Conservation (phyloP, 108 stramenopile species). For the Stephanodiscus minutulus region DNA sequence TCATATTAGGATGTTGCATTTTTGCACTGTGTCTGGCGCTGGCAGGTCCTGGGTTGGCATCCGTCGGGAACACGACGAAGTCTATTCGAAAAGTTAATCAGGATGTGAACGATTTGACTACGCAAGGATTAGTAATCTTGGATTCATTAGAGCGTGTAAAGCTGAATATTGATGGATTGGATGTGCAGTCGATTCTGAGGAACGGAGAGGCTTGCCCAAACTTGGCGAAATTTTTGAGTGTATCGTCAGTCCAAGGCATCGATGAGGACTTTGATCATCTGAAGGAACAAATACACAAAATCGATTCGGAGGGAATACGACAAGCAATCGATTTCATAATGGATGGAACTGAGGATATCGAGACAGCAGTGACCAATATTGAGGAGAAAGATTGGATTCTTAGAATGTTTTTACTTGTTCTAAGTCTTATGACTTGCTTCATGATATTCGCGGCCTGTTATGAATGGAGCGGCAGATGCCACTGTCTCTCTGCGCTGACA, state of each 20-base stretch:
- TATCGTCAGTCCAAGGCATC: slow-evolving; percentile 7
- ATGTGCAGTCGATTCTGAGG: slow-evolving; percentile 20
- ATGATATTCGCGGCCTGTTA: slow-evolving; percentile 25
- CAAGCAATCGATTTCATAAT: slow-evolving; percentile 15
- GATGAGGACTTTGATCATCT: slow-evolving; percentile 24
- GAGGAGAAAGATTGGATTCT: slow-evolving; percentile 46
- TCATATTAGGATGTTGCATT: slow-evolving; percentile 26
- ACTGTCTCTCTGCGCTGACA: slow-evolving; percentile 17
- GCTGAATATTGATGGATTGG: slow-evolving; percentile 24
- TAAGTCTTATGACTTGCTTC: slow-evolving; percentile 25
- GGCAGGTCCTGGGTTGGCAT: slow-evolving; percentile 25
- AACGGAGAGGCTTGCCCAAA: slow-evolving; percentile 36
- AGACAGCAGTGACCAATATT: slow-evolving; percentile 21
- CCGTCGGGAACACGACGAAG: slow-evolving; percentile 2
- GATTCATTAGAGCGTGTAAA: slow-evolving; percentile 30
- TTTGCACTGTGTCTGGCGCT: slow-evolving; percentile 13
- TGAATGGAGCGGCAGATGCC: slow-evolving; percentile 6
- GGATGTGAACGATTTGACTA: slow-evolving; percentile 28
- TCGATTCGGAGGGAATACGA: slow-evolving; percentile 28
- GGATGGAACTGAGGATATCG: slow-evolving; percentile 22
- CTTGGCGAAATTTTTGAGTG: slow-evolving; percentile 10
- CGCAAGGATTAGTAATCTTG: slow-evolving; percentile 36
- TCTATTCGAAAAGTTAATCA: slow-evolving; percentile 28
- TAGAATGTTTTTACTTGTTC: slow-evolving; percentile 29
- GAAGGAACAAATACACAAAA: slow-evolving; percentile 23